Conservation (phyloP, 352 stramenopile species). For the Plasmopara muralis region DNA sequence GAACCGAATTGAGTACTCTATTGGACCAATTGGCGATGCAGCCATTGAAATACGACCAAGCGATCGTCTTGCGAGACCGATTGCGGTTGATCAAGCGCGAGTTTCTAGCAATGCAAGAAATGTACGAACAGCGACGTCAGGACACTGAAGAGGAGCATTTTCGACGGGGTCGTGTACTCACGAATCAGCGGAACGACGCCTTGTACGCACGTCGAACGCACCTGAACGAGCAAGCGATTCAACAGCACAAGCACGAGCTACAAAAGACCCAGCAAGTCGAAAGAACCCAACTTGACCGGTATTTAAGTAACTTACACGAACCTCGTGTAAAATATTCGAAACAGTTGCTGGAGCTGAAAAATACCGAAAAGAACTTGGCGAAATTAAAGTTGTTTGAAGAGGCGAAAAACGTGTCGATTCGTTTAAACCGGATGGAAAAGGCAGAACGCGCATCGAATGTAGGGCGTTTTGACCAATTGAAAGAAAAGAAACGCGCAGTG, state of each 20-base stretch:
- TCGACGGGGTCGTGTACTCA: slow-evolving; percentile 33
- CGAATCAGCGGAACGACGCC: slow-evolving; percentile 29
- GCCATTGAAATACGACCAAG: slow-evolving; percentile 52
- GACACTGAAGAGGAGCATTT: slow-evolving; percentile 44
- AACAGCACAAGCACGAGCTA: slow-evolving; percentile 41
- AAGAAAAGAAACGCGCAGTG: slow-evolving; percentile 45
- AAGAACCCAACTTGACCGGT: slow-evolving; percentile 52
- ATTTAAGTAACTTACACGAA: slow-evolving; percentile 45
- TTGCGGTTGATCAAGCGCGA: slow-evolving; percentile 55
- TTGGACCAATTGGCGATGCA: neutral
- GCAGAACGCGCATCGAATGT: slow-evolving; percentile 39
- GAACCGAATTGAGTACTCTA: slow-evolving; percentile 27
- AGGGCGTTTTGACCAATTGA: slow-evolving; percentile 50
- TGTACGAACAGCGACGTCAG: slow-evolving; percentile 50
- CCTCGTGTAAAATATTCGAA: slow-evolving; percentile 65
- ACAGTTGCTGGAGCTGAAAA: slow-evolving; percentile 62
- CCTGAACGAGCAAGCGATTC: slow-evolving; percentile 37
- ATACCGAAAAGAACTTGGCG: slow-evolving; percentile 61
- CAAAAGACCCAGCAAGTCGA: slow-evolving; percentile 57
- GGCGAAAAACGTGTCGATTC: slow-evolving; percentile 59
- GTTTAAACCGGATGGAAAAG: slow-evolving; percentile 53
- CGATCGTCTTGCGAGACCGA: slow-evolving; percentile 55
- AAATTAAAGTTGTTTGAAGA: slow-evolving; percentile 63
- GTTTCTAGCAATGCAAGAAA: slow-evolving; percentile 60
- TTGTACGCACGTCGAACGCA: slow-evolving; percentile 25